Evolutionary conservation across 202 grass and related monocot genomes (phyloP).

Genomic region (Schoenoplectus tabernaemontani): DNA sequence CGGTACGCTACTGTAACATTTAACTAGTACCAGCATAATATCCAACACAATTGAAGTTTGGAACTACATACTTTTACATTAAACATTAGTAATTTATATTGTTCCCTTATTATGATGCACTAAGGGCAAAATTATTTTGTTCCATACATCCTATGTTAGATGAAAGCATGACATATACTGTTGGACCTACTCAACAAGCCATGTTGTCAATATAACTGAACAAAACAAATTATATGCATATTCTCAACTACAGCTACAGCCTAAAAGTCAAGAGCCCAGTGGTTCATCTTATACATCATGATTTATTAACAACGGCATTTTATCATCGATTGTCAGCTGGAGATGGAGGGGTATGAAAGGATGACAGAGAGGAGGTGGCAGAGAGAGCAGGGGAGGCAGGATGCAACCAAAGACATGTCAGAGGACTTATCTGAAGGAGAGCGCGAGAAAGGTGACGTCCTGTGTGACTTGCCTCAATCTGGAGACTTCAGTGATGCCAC

Average conservation of each 20-base stretch:
- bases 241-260: not conserved
- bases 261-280: not conserved
- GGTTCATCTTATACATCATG: not conserved
- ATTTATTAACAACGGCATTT: not conserved
- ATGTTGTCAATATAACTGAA: not conserved
- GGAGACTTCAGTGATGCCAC: slow-evolving; percentile 8
- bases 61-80: not conserved
- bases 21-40: not conserved
- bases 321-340: slow-evolving; percentile 38
- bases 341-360: slow-evolving; percentile 66
- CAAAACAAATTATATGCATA: not conserved
- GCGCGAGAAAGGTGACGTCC: slow-evolving; percentile 64
- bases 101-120: not conserved
- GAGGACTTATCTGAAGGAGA: slow-evolving; percentile 78
- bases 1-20: not conserved
- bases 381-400: slow-evolving; percentile 58
- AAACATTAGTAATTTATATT: not conserved
- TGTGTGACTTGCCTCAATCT: slow-evolving; percentile 36
- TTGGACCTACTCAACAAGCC: not conserved
- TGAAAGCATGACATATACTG: not conserved
- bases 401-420: slow-evolving; percentile 67
- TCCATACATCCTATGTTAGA: not conserved
- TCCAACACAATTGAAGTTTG: not conserved
- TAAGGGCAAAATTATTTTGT: not conserved
- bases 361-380: slow-evolving; percentile 53